Base-by-base conservation (phyloP, 306 rosid species). In the Medicago lupulina region DNA sequence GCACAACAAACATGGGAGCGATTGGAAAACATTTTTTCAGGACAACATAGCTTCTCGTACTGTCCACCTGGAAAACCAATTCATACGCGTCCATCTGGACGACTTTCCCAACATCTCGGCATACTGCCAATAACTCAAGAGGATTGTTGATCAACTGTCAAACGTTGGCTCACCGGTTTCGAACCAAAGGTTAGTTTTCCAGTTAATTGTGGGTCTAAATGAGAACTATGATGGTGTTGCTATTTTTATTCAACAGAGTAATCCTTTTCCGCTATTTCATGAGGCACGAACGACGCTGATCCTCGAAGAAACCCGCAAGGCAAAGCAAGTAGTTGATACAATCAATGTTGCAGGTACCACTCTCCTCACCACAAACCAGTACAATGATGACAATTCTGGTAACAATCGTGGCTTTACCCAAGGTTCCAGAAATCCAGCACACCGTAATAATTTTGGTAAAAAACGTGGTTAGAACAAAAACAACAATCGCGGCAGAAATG, bases 21-120 rank as follows among this genome's bases (percentile, higher is more conserved):
- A 46, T 46, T 46, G 51, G 5, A 46, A 46, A 46, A 12, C 16
- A 46, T n/a, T 12, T 12, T 46, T 12, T 5, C 47, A 43, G 8
- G 8, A 49, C 5, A 11, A 49, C 7, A 49, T 14, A 15, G 8
- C 8, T 49, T 49, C 55, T 49, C 18, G 18, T 15, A 38, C n/a
- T 10, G 63, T 21, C 38, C 12, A 57, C 38, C 36, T 57, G 36
- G 28, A 57, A 21, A 57, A 57, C 13, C 38, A 55, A 57, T 57
- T 57, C 63, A 23, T n/a, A 0, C 15, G 3, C 36, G 7, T 57
- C 15, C 15, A 23, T 23, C 3, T 57, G 63, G 36, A 57, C 36
- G 38, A 57, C 38, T 57, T 8, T 57, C 63, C 38, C 36, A 57
- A 57, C 63, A 57, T 57, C 63, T 57, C 38, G 2, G 63, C n/a